Base-by-base conservation (phyloP, 2,329 filamentous ascomycete genomes). In the Xylogone sp. region DNA sequence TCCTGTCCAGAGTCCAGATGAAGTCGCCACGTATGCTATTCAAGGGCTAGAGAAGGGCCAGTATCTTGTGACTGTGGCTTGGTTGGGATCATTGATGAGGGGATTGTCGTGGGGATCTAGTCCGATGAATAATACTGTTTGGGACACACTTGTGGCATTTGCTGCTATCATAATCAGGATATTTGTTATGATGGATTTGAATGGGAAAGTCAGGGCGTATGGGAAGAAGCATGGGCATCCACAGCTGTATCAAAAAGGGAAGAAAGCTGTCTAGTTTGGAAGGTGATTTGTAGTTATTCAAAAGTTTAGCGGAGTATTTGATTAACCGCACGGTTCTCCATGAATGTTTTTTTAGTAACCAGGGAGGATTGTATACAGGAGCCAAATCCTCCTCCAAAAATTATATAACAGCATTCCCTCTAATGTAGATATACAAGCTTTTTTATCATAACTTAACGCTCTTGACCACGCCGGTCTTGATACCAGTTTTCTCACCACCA, bases 401-500 rank as follows among this genome's bases (percentile, higher is more conserved):
- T 27, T 27, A 6, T 27, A 27, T 27, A 10, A 27, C 10, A 10
- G 24, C 10, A 27, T 27, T 27, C 24, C 5, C 10, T 10, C 5
- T 27, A 10, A 27, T 27, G 10, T 27, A 10, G 5, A 27, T 27
- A 27, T 27, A 10, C 24, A 27, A n/a, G 24, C 18, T 45, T 31
- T 7, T 18, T 39, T 16, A 13, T 39, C 19, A 93, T 72, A 99
- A 76, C 77, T 94, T 97, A 66, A 89, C 81, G 79, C 90, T 96
- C 83, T 94, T 96, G 63, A 97, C 84, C 70, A 99, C 73, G 19
- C 88, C 88, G 62, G 86, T 88, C 78, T 97, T 97, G 74, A 99
- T 96, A 83, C 94, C 94, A 42, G 92, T 94, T 73, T 88, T 73
- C 71, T 97, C 94, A 74, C 94, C 94, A 59, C 83, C 83, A 75